Evolutionary conservation across 768 basidiomycete species (phyloP).

Genomic region (Neoboletus magnificus): DNA sequence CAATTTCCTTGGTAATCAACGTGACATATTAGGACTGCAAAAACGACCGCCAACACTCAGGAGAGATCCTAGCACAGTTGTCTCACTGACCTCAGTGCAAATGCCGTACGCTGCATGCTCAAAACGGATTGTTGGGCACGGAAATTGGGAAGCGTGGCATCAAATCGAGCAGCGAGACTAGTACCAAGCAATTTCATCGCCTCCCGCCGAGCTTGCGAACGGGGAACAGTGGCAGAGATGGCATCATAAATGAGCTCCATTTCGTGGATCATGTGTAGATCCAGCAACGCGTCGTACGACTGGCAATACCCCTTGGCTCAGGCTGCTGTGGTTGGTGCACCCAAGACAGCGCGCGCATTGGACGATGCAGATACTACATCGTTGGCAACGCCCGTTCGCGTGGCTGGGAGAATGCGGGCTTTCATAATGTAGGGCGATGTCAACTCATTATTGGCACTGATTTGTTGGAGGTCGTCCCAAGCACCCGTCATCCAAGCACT

Average conservation of each 20-base stretch:
- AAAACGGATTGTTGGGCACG: conserved; percentile 84
- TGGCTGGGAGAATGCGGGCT: conserved; percentile 75
- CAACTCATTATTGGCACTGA: conserved; percentile 49
- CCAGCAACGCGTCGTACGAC: conserved; percentile 81
- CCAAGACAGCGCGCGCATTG: conserved; percentile 68
- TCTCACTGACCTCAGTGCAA: conserved; percentile 63
- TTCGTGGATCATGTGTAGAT: conserved; percentile 85
- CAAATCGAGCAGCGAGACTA: conserved; percentile 61
- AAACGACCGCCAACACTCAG: conserved; percentile 6
- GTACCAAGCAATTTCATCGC: conserved; percentile 37
- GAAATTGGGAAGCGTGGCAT: conserved; percentile 82
- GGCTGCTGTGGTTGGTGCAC: conserved; percentile 76
- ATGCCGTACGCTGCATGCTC: conserved; percentile 85
- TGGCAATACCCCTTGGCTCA: conserved; percentile 79
- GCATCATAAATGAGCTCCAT: conserved; percentile 62
- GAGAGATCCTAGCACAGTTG: background rate
- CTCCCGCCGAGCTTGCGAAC: conserved; percentile 38
- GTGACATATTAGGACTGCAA: conserved; percentile 24
- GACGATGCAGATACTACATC: conserved; percentile 50
- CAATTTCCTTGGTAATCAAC: conserved; percentile 57
- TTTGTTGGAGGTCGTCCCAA: conserved; percentile 75
- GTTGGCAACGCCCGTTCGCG: conserved; percentile 53
- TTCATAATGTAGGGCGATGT: conserved; percentile 66
- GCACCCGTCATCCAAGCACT: conserved; percentile 96
- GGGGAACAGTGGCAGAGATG: conserved; percentile 37